Percentiles rank a stretch among this genome's conserved stretches.
Evolutionary conservation across 1,284 basidiomycete genomes (phyloP).

Genomic region (Cryptococcus sp.): DNA sequence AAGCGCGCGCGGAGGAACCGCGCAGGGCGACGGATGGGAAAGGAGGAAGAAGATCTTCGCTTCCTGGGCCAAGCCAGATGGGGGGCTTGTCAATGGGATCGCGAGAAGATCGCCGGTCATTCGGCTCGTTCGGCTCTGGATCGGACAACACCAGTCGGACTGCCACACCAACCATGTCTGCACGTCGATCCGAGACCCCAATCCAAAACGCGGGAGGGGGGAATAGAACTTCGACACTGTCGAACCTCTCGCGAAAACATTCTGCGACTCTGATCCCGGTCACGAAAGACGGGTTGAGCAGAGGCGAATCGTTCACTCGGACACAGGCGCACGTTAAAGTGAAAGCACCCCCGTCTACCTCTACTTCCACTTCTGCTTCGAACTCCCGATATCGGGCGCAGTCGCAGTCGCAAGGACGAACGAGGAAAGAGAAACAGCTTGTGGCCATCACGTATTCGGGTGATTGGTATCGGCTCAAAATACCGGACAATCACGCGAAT

Average conservation of each 20-base stretch:
- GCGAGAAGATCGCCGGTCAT: constrained; percentile 27
- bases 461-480: constrained; percentile 85
- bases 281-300: neutral
- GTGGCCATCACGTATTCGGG: constrained; percentile 82
- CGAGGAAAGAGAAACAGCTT: constrained; percentile 67
- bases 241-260: neutral
- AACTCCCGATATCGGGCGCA: neutral
- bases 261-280: neutral
- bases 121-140: constrained; percentile 26
- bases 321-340: neutral
- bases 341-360: neutral
- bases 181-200: constrained; percentile 17
- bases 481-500: constrained; percentile 56
- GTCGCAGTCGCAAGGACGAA: neutral
- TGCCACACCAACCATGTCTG: constrained; percentile 10
- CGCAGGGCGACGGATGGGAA: constrained; percentile 11
- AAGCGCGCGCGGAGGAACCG: neutral
- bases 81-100: constrained; percentile 22
- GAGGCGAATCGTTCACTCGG: constrained; percentile 1
- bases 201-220: neutral
- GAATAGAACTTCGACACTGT: neutral
- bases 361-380: neutral
- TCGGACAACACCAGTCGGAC: constrained; percentile 26
- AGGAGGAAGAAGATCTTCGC: constrained; percentile 17
- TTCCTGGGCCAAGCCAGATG: neutral